Evolutionary conservation across 257 asterid species (phyloP), one percentile per base, ranked within the genome.

Genomic region (Nicotiana paniculata): DNA sequence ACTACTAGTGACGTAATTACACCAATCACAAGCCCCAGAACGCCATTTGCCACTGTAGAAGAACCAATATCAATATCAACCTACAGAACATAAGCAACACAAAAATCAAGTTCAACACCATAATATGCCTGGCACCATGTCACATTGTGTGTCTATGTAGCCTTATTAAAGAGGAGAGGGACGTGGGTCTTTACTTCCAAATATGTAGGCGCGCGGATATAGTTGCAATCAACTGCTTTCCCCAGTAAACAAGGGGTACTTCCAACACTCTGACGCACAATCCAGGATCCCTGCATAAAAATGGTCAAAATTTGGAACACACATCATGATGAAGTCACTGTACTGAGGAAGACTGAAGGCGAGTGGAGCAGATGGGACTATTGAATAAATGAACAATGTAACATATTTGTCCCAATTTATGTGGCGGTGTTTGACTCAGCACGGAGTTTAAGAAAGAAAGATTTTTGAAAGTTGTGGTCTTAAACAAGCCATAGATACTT

Each of bases 211-310:
- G 90, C 92, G 46, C 97, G 97, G 57, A 92, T 86, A 84, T 93
- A 95, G 89, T 91, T 95, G 93, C 98, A 93, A 85, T 95, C 99
- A 74, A 93, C 97, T 69, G 98, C 99, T 84, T 92, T 95, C 83
- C 99, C 98, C 48, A 95, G 90, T 82, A 95, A 87, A 89, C 98
- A 95, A 79, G 99, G 99, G 70, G 96, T 90, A 92, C 98, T 93
- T 85, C 98, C 99, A 87, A 95, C 99, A 90, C 99, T 95, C 88
- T 95, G 99, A n/a, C 97, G 99, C 82, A 95, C 99, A 87, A 95
- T 95, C 99, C 99, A 95, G 51, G 99, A 95, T 75, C 98, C 99
- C 99, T 95, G 79, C 84, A 84, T 37, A 82, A 82, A 21, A 62
- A 64, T 0, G 16, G 18, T 16, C 57, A 48, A 26, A 48, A 46